phyloP scores from a whole-genome alignment of 768 basidiomycete genomes.

The Panaeolus cyanescens region DNA sequence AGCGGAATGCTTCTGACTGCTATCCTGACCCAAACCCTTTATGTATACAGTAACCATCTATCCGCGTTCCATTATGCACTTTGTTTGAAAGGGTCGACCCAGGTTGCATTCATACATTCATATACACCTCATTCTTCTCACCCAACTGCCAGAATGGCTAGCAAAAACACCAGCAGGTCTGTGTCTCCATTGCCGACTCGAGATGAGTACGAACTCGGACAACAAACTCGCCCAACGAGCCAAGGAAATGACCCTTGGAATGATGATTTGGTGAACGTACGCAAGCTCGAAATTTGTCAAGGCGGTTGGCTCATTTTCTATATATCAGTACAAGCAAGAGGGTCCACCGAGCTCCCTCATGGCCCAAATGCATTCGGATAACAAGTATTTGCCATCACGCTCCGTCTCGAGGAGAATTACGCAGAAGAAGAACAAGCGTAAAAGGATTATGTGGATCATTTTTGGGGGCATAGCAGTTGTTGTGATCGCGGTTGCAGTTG shows the following conservation, averaged over 20 bases:
- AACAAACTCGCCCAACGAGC: constrained; percentile 8
- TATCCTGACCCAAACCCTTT: not conserved
- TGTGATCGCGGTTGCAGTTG: constrained; percentile 45
- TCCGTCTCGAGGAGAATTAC: not conserved
- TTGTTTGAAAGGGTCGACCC: not conserved
- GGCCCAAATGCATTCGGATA: not conserved
- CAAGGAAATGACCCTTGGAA: constrained; percentile 17
- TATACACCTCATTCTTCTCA: not conserved
- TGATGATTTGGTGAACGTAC: constrained; percentile 21
- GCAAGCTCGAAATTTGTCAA: not conserved
- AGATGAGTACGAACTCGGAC: not conserved
- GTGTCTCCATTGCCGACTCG: not conserved
- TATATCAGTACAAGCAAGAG: not conserved
- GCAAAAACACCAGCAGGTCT: not conserved
- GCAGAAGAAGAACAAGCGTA: constrained; percentile 16
- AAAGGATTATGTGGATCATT: constrained; percentile 24
- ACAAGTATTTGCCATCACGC: not conserved
- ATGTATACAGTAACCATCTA: not conserved
- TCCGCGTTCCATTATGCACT: not conserved
- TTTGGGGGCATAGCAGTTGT: constrained; percentile 38
- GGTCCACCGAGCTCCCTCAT: not conserved
- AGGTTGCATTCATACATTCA: not conserved
- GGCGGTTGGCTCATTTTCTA: not conserved
- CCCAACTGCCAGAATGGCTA: not conserved
- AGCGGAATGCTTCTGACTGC: not conserved